Evolutionary conservation across 805 yeast genomes (phyloP), one percentile per base, ranked within the genome.

Genomic region (Lipomyces anomalus): DNA sequence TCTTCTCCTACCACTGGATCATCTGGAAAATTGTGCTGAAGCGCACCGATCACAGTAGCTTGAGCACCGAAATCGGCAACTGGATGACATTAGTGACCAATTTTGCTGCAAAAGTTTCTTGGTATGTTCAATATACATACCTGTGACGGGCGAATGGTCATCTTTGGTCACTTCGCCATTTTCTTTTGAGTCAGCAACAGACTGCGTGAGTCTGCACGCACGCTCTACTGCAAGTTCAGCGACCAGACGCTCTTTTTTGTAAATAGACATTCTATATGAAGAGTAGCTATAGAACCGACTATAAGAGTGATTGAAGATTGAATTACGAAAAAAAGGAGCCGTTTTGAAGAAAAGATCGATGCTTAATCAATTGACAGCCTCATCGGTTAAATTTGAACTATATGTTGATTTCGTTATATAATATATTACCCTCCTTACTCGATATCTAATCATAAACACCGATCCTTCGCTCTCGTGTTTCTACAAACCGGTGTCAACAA

Each of bases 1-100:
- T 92, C 99, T 65, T 92, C 99, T 18, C 97, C 99, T 4, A 92
- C 95, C 49, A 92, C 78, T 45, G 78, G 80, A 63, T 92, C 98
- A 3, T 61, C 55, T 1, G 97, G 95, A 70, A 92, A 92, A 54
- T 81, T 83, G 43, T 75, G 64, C 58, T 76, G 73, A 47, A 92
- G 76, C 2, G 96, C 89, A 47, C 86, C 78, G 65, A 88, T 90
- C 47, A 92, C 80, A 37, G 90, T 77, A 0, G 96, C 95, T 61
- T 92, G 99, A 0, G 97, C 89, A 3, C 95, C 95, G 61, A 84
- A 92, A 64, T 92, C 99, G 16, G 97, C 98, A 16, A 69, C 66
- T 6, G 30, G 6, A 18, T 17, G 11, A 37, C 6, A 20, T 16
- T 9, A 11, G 46, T 41, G 18, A 43, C 33, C 22, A 16, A n/a